phyloP scores from a whole-genome alignment of 495 filamentous ascomycete genomes.

The Talaromyces proteolyticus region DNA sequence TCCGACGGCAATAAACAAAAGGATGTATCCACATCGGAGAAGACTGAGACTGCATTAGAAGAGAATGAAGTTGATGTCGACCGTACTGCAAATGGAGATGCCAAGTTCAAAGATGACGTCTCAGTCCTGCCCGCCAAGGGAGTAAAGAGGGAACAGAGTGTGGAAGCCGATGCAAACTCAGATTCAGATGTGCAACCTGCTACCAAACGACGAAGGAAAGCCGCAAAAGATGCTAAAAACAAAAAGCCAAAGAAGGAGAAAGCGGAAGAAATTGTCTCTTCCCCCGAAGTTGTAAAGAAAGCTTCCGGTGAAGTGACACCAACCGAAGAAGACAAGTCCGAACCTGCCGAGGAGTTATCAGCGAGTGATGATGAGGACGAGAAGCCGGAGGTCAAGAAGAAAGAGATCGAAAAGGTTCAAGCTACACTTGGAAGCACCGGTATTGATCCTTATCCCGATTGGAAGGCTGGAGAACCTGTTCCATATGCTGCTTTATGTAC shows the following conservation, averaged over 20 bases:
- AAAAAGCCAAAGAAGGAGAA: slow-evolving; percentile 13
- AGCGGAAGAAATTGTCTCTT: slow-evolving; percentile 13
- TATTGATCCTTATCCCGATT: slow-evolving; percentile 89
- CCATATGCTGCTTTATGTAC: slow-evolving; percentile 93
- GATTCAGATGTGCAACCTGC: slow-evolving; percentile 50
- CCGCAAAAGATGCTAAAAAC: slow-evolving; percentile 16
- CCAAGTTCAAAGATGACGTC: slow-evolving; percentile 2
- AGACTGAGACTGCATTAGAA: slow-evolving; percentile 11
- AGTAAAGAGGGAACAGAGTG: slow-evolving; percentile 34
- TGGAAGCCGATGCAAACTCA: slow-evolving; percentile 34
- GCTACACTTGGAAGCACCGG: slow-evolving; percentile 56
- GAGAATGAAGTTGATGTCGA: slow-evolving; percentile 38
- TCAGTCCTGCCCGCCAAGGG: slow-evolving; percentile 5
- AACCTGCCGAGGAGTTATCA: slow-evolving; percentile 43
- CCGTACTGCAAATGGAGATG: slow-evolving; percentile 20
- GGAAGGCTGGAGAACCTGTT: slow-evolving; percentile 80
- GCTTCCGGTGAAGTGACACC: slow-evolving; percentile 28
- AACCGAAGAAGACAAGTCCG: slow-evolving; percentile 32
- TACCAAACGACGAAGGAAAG: slow-evolving; percentile 31
- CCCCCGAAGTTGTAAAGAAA: slow-evolving; percentile 22
- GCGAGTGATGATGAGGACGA: slow-evolving; percentile 57
- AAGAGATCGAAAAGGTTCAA: slow-evolving; percentile 80
- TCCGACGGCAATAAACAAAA: slow-evolving; percentile 29
- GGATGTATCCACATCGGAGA: slow-evolving; percentile 10
- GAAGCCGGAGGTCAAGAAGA: slow-evolving; percentile 67